These are phyloP conservation scores for Hypoxylon sp. DNA, from an alignment of 2,329 filamentous ascomycete genomes.

Conservation along the genomic window DNA sequence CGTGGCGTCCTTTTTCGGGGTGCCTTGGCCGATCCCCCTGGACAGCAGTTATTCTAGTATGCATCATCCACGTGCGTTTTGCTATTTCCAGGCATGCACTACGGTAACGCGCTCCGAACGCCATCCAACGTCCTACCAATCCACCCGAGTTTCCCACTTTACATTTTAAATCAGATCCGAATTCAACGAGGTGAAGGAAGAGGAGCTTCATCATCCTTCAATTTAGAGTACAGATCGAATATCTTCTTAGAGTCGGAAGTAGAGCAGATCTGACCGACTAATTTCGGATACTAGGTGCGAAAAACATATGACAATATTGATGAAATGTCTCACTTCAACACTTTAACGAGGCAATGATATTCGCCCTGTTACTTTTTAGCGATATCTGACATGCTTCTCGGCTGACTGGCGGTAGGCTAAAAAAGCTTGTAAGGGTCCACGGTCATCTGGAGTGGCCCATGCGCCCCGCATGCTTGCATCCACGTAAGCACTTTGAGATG, in stretches of 20 bases:
- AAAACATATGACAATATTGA: conserved; percentile 24
- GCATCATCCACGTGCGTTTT: conserved; percentile 7
- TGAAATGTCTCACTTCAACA: conserved; percentile 36
- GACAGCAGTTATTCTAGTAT: conserved; percentile 25
- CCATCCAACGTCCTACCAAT: conserved; percentile 2
- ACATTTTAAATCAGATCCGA: conserved; percentile 9
- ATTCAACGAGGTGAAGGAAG: background rate
- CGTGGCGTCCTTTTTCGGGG: conserved; percentile 25
- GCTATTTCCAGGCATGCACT: conserved; percentile 8
- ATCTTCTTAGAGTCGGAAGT: background rate
- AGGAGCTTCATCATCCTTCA: conserved; percentile 14
- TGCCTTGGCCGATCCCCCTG: conserved; percentile 25
- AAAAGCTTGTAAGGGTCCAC: background rate
- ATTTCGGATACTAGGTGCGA: conserved; percentile 7
- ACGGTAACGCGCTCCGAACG: conserved; percentile 22
- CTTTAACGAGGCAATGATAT: conserved; percentile 30
- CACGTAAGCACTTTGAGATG: conserved; percentile 7
- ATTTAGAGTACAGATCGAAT: background rate
- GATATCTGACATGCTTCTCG: conserved; percentile 15
- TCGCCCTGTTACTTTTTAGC: conserved; percentile 6
- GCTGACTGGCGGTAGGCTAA: conserved; percentile 5
- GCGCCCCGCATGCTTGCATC: background rate
- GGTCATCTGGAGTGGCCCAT: conserved; percentile 1
- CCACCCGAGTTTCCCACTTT: conserved; percentile 17
- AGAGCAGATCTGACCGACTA: conserved; percentile 15